These are phyloP conservation scores for Pseudocercospora pini-densiflorae DNA, from an alignment of 2,329 filamentous ascomycete genomes.

Conservation along the genomic window DNA sequence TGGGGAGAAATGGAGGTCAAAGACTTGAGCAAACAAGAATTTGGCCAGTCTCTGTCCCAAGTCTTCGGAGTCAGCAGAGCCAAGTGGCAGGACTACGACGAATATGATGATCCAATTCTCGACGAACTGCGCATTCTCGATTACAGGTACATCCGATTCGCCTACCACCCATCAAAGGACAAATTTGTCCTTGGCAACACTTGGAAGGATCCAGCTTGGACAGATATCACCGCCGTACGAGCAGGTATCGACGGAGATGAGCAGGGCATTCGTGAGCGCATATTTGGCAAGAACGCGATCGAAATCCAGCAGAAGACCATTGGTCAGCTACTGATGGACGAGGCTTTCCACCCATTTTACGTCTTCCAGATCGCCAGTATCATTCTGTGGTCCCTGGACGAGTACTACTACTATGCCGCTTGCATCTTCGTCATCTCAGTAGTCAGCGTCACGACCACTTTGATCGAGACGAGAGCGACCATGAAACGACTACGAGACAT, in stretches of 20 bases:
- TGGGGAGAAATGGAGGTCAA: conserved; percentile 92
- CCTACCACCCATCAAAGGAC: conserved; percentile 85
- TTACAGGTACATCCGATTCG: conserved; percentile 93
- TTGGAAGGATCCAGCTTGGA: conserved; percentile 95
- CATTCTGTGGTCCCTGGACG: conserved; percentile 89
- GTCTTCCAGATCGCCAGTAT: conserved; percentile 97
- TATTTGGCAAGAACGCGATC: conserved; percentile 90
- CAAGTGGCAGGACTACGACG: conserved; percentile 68
- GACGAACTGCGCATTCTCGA: conserved; percentile 76
- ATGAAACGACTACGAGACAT: conserved; percentile 91
- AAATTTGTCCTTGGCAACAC: conserved; percentile 84
- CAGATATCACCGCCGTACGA: conserved; percentile 73
- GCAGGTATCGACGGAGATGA: conserved; percentile 86
- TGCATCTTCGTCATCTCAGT: conserved; percentile 96
- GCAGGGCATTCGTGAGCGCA: conserved; percentile 76
- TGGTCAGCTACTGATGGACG: conserved; percentile 82
- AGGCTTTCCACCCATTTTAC: conserved; percentile 98
- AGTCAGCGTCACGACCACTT: conserved; percentile 85
- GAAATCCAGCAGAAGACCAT: conserved; percentile 90
- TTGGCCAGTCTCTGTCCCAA: conserved; percentile 66
- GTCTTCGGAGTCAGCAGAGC: conserved; percentile 72
- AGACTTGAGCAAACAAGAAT: conserved; percentile 62
- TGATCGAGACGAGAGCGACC: conserved; percentile 89
- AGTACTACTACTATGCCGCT: conserved; percentile 96
- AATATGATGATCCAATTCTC: conserved; percentile 76